Percentiles rank a stretch among this genome's conserved stretches.
Evolutionary conservation across 2,329 filamentous ascomycete species (phyloP).

Genomic region (Xylariaceae sp.): DNA sequence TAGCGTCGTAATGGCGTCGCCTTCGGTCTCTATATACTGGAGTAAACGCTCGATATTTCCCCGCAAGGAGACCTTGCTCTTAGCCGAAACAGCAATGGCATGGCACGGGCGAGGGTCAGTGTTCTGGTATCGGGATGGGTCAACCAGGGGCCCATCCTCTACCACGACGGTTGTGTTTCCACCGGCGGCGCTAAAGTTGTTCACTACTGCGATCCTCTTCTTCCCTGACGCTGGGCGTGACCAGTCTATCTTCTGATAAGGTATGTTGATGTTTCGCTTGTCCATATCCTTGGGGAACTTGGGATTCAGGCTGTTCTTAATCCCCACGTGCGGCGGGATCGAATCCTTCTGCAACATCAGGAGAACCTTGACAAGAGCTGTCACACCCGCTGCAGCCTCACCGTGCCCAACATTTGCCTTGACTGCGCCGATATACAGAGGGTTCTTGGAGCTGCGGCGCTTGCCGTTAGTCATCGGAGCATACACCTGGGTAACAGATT

Average conservation of each 20-base stretch:
- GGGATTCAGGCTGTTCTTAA: slow-evolving; percentile 44
- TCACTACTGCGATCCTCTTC: slow-evolving; percentile 30
- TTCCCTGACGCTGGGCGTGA: slow-evolving; percentile 21
- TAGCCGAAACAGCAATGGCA: slow-evolving; percentile 51
- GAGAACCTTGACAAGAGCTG: slow-evolving; percentile 19
- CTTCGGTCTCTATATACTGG: slow-evolving; percentile 39
- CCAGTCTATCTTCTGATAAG: slow-evolving; percentile 31
- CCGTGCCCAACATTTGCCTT: slow-evolving; percentile 47
- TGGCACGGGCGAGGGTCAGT: slow-evolving; percentile 43
- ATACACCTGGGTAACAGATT: slow-evolving; percentile 56
- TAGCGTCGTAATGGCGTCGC: slow-evolving; percentile 44
- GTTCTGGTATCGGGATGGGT: not conserved
- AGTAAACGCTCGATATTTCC: slow-evolving; percentile 52
- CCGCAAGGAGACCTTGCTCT: slow-evolving; percentile 48
- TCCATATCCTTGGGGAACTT: slow-evolving; percentile 39
- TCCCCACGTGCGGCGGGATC: slow-evolving; percentile 46
- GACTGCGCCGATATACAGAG: slow-evolving; percentile 42
- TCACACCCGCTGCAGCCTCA: slow-evolving; percentile 35
- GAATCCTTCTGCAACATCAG: slow-evolving; percentile 24
- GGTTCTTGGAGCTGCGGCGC: slow-evolving; percentile 26
- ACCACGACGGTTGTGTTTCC: slow-evolving; percentile 39
- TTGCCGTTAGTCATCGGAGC: slow-evolving; percentile 43
- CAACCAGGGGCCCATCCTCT: slow-evolving; percentile 18
- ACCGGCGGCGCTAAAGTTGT: slow-evolving; percentile 52
- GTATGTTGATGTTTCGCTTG: slow-evolving; percentile 37